These are phyloP conservation scores for Elsinoe fawcettii DNA, from an alignment of 2,329 filamentous ascomycete genomes.

Conservation along the genomic window DNA sequence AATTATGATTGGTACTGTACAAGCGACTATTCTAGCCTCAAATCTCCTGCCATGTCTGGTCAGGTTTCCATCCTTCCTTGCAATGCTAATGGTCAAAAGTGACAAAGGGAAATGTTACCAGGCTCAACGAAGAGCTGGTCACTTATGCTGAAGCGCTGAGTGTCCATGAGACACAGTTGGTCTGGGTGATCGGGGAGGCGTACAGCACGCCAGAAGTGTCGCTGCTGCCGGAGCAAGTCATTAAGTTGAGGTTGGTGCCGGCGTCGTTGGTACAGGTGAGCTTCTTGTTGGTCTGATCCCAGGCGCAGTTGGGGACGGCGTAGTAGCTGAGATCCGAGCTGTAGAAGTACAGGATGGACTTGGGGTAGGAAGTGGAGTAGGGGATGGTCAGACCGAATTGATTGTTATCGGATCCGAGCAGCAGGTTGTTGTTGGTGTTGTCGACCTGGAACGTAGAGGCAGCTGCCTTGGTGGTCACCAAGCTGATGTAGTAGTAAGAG, in stretches of 20 bases:
- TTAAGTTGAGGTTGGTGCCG: not conserved
- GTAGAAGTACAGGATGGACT: constrained; percentile 9
- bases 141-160: not conserved
- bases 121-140: not conserved
- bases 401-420: constrained; percentile 3
- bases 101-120: not conserved
- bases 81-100: not conserved
- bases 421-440: constrained; percentile 11
- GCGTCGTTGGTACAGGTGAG: not conserved
- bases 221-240: constrained; percentile 9
- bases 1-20: not conserved
- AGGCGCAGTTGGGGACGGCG: constrained; percentile 5
- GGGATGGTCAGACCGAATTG: not conserved
- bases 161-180: constrained; percentile 15
- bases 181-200: not conserved
- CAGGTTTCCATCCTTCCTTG: not conserved
- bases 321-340: constrained; percentile 10
- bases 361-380: not conserved
- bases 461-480: not conserved
- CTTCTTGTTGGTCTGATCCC: not conserved
- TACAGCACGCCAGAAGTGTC: constrained; percentile 11
- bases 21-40: not conserved
- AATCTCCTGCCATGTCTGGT: not conserved
- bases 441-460: constrained; percentile 7
- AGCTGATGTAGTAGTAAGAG: constrained; percentile 13